Percentiles rank a stretch among this genome's conserved stretches.
phyloP scores from a whole-genome alignment of 768 basidiomycete genomes.

The Pleurotus salmoneostramineus region DNA sequence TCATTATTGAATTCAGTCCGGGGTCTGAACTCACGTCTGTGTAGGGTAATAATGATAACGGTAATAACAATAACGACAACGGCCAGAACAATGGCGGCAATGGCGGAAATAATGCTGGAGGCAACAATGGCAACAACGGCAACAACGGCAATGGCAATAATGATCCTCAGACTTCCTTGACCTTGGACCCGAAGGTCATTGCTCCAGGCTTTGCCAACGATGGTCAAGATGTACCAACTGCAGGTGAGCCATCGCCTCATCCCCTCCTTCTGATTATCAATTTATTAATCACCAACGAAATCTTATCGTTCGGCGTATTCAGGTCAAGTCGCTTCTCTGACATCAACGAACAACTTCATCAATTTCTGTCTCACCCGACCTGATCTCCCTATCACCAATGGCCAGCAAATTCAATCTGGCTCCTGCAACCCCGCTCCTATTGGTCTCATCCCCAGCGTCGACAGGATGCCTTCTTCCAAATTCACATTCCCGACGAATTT shows the following conservation, averaged over 20 bases:
- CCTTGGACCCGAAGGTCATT: conserved; percentile 43
- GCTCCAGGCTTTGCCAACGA: conserved; percentile 41
- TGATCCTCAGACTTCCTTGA: conserved; percentile 43
- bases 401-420: conserved; percentile 44
- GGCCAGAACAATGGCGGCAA: conserved; percentile 4
- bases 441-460: conserved; percentile 45
- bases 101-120: conserved; percentile 7
- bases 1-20: conserved; percentile 9
- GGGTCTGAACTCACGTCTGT: conserved; percentile 4
- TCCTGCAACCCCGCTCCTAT: conserved; percentile 61
- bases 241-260: conserved; percentile 18
- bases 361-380: conserved; percentile 45
- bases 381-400: conserved; percentile 50
- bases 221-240: conserved; percentile 40
- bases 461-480: conserved; percentile 47
- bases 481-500: conserved; percentile 42
- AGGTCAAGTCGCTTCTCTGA: conserved; percentile 49
- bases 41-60: conserved; percentile 6
- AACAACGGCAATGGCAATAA: conserved; percentile 21
- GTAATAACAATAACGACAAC: conserved; percentile 10
- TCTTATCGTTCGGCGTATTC: neutral
- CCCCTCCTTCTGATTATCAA: neutral
- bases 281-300: too few relatives aligned
- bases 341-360: conserved; percentile 60
- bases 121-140: conserved; percentile 6